These are phyloP conservation scores for Ogataea kodamae DNA, from an alignment of 805 yeast genomes.

Conservation along the genomic window DNA sequence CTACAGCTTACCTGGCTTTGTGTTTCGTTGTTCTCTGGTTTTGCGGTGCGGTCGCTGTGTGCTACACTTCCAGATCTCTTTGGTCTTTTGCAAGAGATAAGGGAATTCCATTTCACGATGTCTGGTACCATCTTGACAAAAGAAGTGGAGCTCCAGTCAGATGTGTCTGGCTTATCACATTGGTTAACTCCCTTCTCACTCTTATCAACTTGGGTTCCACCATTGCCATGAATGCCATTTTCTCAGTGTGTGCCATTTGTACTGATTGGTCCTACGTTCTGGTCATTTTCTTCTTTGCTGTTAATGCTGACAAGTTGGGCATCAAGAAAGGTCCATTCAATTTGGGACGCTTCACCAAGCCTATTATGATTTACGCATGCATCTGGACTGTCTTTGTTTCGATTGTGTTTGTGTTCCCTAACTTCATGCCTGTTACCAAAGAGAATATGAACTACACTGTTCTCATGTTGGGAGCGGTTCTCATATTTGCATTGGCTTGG, in stretches of 20 bases:
- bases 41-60: conserved; percentile 49
- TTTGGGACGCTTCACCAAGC: conserved; percentile 40
- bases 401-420: conserved; percentile 51
- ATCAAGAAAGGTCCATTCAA: conserved; percentile 48
- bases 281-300: conserved; percentile 41
- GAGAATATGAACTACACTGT: conserved; percentile 54
- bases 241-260: conserved; percentile 50
- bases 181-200: conserved; percentile 41
- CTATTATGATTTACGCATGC: conserved; percentile 40
- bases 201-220: conserved; percentile 42
- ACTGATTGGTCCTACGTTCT: conserved; percentile 49
- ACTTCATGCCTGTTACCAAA: conserved; percentile 39
- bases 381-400: conserved; percentile 47
- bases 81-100: conserved; percentile 58
- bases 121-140: conserved; percentile 39
- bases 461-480: conserved; percentile 44
- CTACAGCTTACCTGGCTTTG: conserved; percentile 47
- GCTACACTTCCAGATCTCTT: conserved; percentile 49
- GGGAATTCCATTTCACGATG: conserved; percentile 46
- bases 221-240: conserved; percentile 51
- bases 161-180: conserved; percentile 41
- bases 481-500: conserved; percentile 40
- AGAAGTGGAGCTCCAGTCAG: conserved; percentile 42
- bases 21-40: conserved; percentile 49
- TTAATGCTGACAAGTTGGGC: conserved; percentile 44